Base-by-base conservation (phyloP, 495 filamentous ascomycete genomes). In the Sordaria brevicollis region DNA sequence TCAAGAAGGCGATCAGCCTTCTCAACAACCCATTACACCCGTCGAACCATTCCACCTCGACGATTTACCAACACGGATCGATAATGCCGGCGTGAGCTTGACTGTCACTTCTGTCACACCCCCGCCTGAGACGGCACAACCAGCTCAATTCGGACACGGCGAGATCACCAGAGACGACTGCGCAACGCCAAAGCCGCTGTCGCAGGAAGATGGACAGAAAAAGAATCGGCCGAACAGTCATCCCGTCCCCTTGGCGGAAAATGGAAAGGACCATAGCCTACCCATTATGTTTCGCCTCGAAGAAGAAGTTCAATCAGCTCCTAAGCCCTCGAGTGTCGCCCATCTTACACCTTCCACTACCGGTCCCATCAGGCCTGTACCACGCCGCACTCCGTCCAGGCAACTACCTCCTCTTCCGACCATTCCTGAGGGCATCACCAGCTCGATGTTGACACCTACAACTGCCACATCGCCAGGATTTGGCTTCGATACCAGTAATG, bases 391-490 rank as follows among this genome's bases (percentile, higher is more conserved):
- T 8, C 75, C 75, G 3, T 72, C 68, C 72, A 71, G 67, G 67
- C 74, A 69, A 70, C 66, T 69, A 54, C 75, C 76, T 13, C 71
- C 70, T 1, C 75, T 86, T 7, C 82, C 83, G 8, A 81, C 80
- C 11, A 86, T 86, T 17, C 80, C 83, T 4, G 83, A 86, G 67
- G 71, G 77, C 29, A 70, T 77, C 5, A 68, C 77, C 3, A 75
- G 76, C 5, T 15, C 66, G 29, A 70, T 54, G 11, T 35, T 43
- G 37, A 74, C 65, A 21, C 73, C 75, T 15, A 70, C 73, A 1
- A 74, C 76, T 3, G 36, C 68, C 5, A 36, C 69, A 65, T 37
- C 73, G 43, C 68, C 69, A 72, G 35, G 65, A 54, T 35, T 68
- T 4, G 65, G 71, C 10, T 66, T 70, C 33, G 73, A 71, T 65